These are phyloP conservation scores for Fulvia fulva DNA, from an alignment of 2,329 filamentous ascomycete species.

Conservation along the genomic window DNA sequence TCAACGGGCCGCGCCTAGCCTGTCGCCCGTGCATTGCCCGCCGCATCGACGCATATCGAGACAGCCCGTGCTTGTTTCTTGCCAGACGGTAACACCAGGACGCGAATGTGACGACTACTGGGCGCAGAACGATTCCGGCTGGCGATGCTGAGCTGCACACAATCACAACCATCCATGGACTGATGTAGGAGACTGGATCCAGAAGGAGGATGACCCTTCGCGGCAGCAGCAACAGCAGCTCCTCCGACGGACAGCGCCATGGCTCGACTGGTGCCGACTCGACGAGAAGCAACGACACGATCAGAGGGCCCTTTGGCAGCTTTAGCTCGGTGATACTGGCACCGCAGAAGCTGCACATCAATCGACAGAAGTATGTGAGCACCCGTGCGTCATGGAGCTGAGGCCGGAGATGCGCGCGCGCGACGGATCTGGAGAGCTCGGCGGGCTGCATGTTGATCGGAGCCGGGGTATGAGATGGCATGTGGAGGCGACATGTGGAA, in stretches of 20 bases:
- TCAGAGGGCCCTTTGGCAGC: constrained; percentile 47
- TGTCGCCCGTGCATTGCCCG: background rate
- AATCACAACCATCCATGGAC: background rate
- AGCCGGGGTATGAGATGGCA: background rate
- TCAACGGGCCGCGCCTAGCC: background rate
- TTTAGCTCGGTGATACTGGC: constrained; percentile 18
- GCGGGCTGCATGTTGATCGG: background rate
- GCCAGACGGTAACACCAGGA: background rate
- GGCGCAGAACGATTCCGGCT: background rate
- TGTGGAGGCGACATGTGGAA: background rate
- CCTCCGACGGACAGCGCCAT: constrained; percentile 54
- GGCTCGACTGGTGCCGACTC: constrained; percentile 63
- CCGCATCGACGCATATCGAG: background rate
- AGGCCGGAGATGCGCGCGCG: constrained; percentile 3
- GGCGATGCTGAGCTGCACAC: background rate
- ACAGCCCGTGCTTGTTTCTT: background rate
- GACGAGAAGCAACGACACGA: constrained; percentile 63
- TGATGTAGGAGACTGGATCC: background rate
- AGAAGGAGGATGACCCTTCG: constrained; percentile 22
- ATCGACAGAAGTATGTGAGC: constrained; percentile 43
- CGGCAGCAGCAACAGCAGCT: constrained; percentile 13
- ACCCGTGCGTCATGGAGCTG: background rate
- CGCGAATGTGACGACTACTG: background rate
- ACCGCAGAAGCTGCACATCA: constrained; percentile 40
- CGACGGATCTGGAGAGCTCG: background rate